phyloP scores from a whole-genome alignment of 1,284 basidiomycete species.

The Ganoderma lucidum region DNA sequence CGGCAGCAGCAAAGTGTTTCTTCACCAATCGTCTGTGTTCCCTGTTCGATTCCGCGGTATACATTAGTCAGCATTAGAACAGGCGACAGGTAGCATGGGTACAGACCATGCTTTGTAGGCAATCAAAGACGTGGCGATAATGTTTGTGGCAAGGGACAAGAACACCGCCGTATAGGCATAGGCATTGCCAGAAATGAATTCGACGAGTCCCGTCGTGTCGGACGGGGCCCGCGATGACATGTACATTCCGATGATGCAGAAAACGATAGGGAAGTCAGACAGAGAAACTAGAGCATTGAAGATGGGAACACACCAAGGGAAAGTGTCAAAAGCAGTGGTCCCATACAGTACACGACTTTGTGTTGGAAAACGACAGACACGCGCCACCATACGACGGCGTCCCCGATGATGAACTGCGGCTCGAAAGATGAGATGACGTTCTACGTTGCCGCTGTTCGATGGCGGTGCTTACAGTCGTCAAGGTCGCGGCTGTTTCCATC shows the following conservation, averaged over 20 bases:
- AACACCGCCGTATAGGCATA: background rate
- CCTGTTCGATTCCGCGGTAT: background rate
- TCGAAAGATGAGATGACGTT: no score
- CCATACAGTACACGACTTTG: background rate
- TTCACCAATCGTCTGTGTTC: slow-evolving; percentile 5
- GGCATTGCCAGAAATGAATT: background rate
- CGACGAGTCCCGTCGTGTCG: background rate
- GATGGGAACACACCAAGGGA: background rate
- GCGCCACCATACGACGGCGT: slow-evolving; percentile 9
- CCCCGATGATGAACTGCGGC: background rate
- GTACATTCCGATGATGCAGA: background rate
- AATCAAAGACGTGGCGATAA: slow-evolving; percentile 6
- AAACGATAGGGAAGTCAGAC: background rate
- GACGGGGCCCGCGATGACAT: background rate
- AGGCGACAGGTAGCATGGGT: no score
- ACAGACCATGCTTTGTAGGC: slow-evolving; percentile 12
- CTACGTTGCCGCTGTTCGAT: no score
- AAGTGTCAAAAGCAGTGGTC: background rate
- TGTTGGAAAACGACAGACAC: background rate
- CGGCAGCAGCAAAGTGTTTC: background rate
- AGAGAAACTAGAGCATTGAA: background rate
- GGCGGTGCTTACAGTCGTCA: background rate
- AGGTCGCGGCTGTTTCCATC: background rate
- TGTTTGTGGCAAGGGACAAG: slow-evolving; percentile 12
- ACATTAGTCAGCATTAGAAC: background rate